Percentiles rank a stretch among this genome's conserved stretches.
These are phyloP conservation scores for Lithospermum erythrorhizon DNA, from an alignment of 257 asterid genomes.

Conservation along the genomic window DNA sequence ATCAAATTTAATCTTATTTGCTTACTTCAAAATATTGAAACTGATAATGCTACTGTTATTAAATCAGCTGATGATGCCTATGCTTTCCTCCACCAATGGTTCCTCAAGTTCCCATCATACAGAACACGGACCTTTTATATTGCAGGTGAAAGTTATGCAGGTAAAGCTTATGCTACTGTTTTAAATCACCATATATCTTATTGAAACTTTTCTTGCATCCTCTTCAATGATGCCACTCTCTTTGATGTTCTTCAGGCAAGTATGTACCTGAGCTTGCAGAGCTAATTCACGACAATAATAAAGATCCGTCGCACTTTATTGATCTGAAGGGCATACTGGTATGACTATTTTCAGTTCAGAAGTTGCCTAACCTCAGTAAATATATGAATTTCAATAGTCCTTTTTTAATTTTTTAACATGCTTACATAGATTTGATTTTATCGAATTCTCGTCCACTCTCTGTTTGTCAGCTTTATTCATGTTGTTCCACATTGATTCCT, in stretches of 20 bases:
- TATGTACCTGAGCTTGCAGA: constrained; percentile 89
- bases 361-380: neutral
- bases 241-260: constrained; percentile 31
- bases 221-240: constrained; percentile 1
- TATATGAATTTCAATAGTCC: neutral
- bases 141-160: constrained; percentile 95
- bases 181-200: neutral
- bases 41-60: neutral
- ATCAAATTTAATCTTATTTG: neutral
- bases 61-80: constrained; percentile 70
- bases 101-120: constrained; percentile 72
- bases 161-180: constrained; percentile 13
- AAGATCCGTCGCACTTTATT: constrained; percentile 49
- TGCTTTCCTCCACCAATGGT: constrained; percentile 72
- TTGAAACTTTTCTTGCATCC: neutral
- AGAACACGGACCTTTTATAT: constrained; percentile 45
- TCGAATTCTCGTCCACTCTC: too few species aligned
- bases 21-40: neutral
- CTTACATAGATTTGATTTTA: too few species aligned
- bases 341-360: constrained; percentile 3
- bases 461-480: neutral
- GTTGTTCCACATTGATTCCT: neutral
- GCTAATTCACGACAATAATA: constrained; percentile 56
- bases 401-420: too few species aligned
- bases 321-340: constrained; percentile 84